Conservation (phyloP, 208 protist species). For the Crithidia bombi region DNA sequence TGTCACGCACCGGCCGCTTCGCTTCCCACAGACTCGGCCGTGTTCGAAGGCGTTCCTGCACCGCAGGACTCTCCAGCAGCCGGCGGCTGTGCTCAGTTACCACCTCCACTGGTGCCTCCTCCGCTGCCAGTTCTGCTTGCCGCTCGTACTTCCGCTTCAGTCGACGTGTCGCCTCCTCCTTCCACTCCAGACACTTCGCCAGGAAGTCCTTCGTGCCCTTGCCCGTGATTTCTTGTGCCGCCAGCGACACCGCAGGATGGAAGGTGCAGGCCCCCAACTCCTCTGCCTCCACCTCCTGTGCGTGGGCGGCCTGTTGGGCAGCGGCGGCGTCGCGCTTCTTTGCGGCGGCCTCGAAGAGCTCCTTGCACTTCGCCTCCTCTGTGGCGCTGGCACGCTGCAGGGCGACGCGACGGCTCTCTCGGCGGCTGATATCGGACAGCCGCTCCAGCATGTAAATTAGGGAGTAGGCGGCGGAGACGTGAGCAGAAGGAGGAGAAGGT, state of each 20-base stretch:
- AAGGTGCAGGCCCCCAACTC: conserved; percentile 62
- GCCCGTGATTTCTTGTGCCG: conserved; percentile 27
- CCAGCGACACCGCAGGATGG: conserved; percentile 39
- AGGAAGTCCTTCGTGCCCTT: conserved; percentile 65
- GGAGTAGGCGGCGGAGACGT: conserved; percentile 6
- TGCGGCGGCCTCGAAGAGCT: conserved; percentile 28
- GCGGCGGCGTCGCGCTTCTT: conserved; percentile 12
- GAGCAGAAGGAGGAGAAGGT: neutral
- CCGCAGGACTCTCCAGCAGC: conserved; percentile 23
- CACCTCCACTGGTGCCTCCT: conserved; percentile 16
- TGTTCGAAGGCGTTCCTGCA: conserved; percentile 29
- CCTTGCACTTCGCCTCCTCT: conserved; percentile 27
- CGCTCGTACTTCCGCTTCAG: conserved; percentile 44
- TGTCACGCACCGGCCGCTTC: conserved; percentile 5
- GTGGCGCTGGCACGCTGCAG: conserved; percentile 26
- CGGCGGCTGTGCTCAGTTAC: conserved; percentile 31
- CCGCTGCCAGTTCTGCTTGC: conserved; percentile 29
- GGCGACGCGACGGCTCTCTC: conserved; percentile 21
- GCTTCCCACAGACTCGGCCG: conserved; percentile 41
- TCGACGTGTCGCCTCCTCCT: conserved; percentile 33
- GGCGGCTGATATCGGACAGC: conserved; percentile 25
- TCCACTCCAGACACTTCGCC: conserved; percentile 67
- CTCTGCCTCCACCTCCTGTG: conserved; percentile 25
- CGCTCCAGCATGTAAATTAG: conserved; percentile 41
- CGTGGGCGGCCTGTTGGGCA: conserved; percentile 14